Evolutionary conservation across 2,329 filamentous ascomycete species (phyloP).

Genomic region (Pseudogymnoascus pannorum): DNA sequence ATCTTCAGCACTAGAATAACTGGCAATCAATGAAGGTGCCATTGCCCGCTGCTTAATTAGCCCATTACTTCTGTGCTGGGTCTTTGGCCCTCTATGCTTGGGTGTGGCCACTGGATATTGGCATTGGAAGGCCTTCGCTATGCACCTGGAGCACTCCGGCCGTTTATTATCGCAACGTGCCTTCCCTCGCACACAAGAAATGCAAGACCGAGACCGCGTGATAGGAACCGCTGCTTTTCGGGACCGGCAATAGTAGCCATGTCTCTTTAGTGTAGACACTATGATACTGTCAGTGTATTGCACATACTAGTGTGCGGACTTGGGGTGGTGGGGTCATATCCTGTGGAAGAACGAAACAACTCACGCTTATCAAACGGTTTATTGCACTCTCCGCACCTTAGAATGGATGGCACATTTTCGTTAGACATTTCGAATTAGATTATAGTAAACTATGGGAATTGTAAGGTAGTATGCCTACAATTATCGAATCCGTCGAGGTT

Average conservation of each 20-base stretch:
- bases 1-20: slow-evolving; percentile 11
- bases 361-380: slow-evolving; percentile 37
- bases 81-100: slow-evolving; percentile 12
- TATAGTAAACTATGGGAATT: slow-evolving; percentile 12
- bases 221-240: slow-evolving; percentile 22
- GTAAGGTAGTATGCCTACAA: slow-evolving; percentile 15
- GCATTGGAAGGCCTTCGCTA: slow-evolving; percentile 30
- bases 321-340: slow-evolving; percentile 9
- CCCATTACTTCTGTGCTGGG: slow-evolving; percentile 12
- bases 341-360: slow-evolving; percentile 18
- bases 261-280: slow-evolving; percentile 37
- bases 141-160: slow-evolving; percentile 34
- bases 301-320: slow-evolving; percentile 16
- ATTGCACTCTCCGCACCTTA: slow-evolving; percentile 33
- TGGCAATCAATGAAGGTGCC: slow-evolving; percentile 7
- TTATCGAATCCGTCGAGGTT: slow-evolving; percentile 16
- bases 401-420: slow-evolving; percentile 23
- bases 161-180: slow-evolving; percentile 32
- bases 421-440: slow-evolving; percentile 23
- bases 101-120: slow-evolving; percentile 27
- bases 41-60: background rate
- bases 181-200: slow-evolving; percentile 32
- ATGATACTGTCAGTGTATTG: background rate
- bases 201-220: slow-evolving; percentile 30
- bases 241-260: slow-evolving; percentile 39